These are phyloP conservation scores for Panicum miliaceum DNA, from an alignment of 176 grass and related monocot genomes.

Conservation along the genomic window DNA sequence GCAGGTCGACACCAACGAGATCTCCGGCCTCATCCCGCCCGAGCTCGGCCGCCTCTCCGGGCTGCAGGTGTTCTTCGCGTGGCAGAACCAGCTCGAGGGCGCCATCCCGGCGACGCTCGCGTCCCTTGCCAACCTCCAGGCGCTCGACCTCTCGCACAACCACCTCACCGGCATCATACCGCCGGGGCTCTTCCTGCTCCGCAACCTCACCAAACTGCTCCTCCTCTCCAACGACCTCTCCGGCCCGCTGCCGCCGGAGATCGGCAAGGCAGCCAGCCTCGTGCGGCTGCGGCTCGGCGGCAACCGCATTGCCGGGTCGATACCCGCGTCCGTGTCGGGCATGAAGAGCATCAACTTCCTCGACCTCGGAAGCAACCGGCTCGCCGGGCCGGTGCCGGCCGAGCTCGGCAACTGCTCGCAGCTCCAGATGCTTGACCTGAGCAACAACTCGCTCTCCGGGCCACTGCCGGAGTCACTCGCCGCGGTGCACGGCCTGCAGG, in stretches of 20 bases:
- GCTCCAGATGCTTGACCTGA: constrained; percentile 89
- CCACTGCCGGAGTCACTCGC: constrained; percentile 61
- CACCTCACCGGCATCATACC: constrained; percentile 76
- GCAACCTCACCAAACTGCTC: constrained; percentile 91
- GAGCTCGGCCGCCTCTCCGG: constrained; percentile 57
- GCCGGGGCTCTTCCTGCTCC: constrained; percentile 72
- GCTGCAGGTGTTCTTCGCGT: constrained; percentile 78
- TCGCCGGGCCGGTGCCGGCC: constrained; percentile 54
- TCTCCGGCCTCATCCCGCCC: constrained; percentile 82
- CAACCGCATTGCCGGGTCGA: constrained; percentile 67
- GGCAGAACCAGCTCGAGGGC: constrained; percentile 92
- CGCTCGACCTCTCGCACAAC: constrained; percentile 93
- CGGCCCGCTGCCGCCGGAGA: constrained; percentile 67
- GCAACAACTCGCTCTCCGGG: constrained; percentile 77
- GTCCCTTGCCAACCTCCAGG: constrained; percentile 57
- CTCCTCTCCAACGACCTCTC: constrained; percentile 90
- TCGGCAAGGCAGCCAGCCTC: constrained; percentile 59
- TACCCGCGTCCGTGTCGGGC: constrained; percentile 58
- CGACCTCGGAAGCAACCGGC: constrained; percentile 80
- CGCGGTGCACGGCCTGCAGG: constrained; percentile 60
- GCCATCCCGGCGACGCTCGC: constrained; percentile 67
- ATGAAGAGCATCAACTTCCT: constrained; percentile 87
- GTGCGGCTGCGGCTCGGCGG: constrained; percentile 70
- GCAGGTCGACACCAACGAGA: constrained; percentile 91
- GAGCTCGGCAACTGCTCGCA: constrained; percentile 76